Evolutionary conservation across 495 filamentous ascomycete genomes (phyloP).

Genomic region (Penicillium longicatenatum): DNA sequence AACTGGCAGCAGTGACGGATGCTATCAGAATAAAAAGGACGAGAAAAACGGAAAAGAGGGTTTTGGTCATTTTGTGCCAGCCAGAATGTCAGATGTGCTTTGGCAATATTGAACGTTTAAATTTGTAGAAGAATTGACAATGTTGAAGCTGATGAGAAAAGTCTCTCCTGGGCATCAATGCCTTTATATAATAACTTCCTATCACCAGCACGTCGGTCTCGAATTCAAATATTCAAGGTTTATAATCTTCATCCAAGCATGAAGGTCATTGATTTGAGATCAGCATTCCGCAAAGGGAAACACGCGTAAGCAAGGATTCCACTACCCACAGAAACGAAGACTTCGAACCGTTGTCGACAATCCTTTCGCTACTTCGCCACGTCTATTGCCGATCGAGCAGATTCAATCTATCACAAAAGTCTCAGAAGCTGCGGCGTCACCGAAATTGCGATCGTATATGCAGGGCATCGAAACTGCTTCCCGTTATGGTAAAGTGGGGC

Average conservation of each 20-base stretch:
- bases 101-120: not conserved
- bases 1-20: conserved; percentile 4
- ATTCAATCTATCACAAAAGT: no score
- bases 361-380: no score
- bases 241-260: not conserved
- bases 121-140: not conserved
- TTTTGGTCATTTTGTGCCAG: not conserved
- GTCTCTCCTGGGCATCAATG: not conserved
- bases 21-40: not conserved
- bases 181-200: not conserved
- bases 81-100: not conserved
- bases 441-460: not conserved
- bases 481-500: not conserved
- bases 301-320: not conserved
- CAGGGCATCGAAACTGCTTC: not conserved
- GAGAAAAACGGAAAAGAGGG: not conserved
- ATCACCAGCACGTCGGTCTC: not conserved
- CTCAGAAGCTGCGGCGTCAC: not conserved
- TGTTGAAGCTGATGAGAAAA: not conserved
- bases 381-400: no score
- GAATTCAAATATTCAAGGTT: not conserved
- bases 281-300: not conserved
- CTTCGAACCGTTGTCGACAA: not conserved
- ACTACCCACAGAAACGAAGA: not conserved
- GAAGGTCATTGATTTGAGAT: not conserved